phyloP scores from a whole-genome alignment of 768 basidiomycete species.

The Phylloporus sp. region DNA sequence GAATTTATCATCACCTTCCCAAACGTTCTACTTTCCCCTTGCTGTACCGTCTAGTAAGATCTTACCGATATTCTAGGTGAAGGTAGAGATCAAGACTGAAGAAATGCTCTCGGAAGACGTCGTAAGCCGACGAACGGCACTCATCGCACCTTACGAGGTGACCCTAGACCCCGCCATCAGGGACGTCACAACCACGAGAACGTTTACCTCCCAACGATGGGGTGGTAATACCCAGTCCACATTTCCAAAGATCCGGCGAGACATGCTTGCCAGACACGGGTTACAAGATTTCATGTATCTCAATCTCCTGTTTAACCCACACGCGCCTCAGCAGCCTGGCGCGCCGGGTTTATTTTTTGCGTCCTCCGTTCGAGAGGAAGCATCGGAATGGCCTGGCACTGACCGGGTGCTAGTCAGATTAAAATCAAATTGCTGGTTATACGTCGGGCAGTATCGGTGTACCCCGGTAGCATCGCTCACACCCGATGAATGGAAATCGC shows the following conservation, averaged over 20 bases:
- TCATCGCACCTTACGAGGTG: conserved; percentile 1
- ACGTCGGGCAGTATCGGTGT: conserved; percentile 19
- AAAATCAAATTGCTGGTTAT: conserved; percentile 13
- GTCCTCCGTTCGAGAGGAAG: not conserved
- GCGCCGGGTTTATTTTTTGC: conserved; percentile 16
- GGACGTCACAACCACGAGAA: conserved; percentile 15
- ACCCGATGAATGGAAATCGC: conserved; percentile 16
- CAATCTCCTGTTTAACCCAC: conserved; percentile 16
- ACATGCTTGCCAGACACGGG: conserved; percentile 13
- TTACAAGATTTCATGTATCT: conserved; percentile 18
- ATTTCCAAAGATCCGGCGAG: conserved; percentile 10
- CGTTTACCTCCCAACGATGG: conserved; percentile 6
- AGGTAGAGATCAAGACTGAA: conserved; percentile 15
- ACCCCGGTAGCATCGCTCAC: conserved; percentile 7
- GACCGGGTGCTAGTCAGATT: conserved; percentile 12
- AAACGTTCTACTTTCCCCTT: no score
- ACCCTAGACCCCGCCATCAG: conserved; percentile 10
- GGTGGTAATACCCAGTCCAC: not conserved
- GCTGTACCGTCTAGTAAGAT: not conserved
- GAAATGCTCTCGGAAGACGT: conserved; percentile 22
- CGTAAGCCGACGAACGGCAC: not conserved
- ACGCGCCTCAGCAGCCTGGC: conserved; percentile 16
- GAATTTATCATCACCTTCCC: not conserved
- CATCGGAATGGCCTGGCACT: not conserved
- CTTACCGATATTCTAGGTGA: not conserved